A percentile compares a stretch with the other conserved stretches of the same genome.
These are phyloP conservation scores for Syzygium grande DNA, from an alignment of 345 rosid genomes.

Conservation along the genomic window DNA sequence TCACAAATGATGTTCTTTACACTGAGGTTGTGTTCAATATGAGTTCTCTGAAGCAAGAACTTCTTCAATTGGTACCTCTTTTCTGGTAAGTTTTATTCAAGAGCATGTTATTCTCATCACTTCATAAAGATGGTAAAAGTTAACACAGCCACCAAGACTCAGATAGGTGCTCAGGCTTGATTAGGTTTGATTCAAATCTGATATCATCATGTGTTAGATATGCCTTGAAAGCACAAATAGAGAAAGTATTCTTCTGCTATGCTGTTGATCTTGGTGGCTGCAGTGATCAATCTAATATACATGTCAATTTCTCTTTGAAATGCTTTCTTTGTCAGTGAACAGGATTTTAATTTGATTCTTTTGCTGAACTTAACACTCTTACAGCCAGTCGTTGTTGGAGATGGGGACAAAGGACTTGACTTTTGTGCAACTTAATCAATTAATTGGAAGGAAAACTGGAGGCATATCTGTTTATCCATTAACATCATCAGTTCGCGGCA, in stretches of 20 bases:
- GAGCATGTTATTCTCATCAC: neutral
- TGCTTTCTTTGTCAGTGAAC: neutral
- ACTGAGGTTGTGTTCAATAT: slow-evolving; percentile 84
- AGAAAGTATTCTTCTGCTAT: neutral
- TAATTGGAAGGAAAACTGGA: slow-evolving; percentile 98
- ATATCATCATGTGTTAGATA: neutral
- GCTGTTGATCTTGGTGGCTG: neutral
- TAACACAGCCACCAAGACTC: neutral
- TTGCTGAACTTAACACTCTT: neutral
- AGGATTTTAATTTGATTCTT: neutral
- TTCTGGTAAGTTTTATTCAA: slow-evolving; percentile 62
- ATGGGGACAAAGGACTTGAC: slow-evolving; percentile 93
- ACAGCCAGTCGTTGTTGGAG: slow-evolving; percentile 92
- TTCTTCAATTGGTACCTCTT: slow-evolving; percentile 83
- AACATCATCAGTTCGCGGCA: slow-evolving; percentile 76
- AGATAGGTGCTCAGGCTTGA: neutral
- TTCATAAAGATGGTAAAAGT: neutral
- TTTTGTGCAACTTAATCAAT: slow-evolving; percentile 95
- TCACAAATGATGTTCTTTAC: slow-evolving; percentile 91
- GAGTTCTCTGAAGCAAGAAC: slow-evolving; percentile 78
- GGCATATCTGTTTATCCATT: slow-evolving; percentile 94
- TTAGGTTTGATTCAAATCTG: neutral
- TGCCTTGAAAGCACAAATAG: neutral
- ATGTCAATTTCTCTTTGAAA: neutral
- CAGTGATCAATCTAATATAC: neutral